Evolutionary conservation across 2,329 filamentous ascomycete species (phyloP).

Genomic region (Dactylella cylindrospora): DNA sequence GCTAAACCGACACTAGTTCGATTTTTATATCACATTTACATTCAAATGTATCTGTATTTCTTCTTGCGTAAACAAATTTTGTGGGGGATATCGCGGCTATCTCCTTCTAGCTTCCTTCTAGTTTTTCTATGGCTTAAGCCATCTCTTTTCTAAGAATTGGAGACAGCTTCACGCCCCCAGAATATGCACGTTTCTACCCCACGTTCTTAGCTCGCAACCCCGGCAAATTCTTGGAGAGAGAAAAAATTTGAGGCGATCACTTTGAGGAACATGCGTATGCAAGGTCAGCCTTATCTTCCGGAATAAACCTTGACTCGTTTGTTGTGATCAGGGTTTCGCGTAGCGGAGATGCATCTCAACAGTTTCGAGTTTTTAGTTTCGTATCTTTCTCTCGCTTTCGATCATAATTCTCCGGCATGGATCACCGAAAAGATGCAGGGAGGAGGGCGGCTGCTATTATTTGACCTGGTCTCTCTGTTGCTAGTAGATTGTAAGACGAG

Average conservation of each 20-base stretch:
- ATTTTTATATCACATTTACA: slow-evolving; percentile 39
- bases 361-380: neutral
- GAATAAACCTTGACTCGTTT: neutral
- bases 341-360: neutral
- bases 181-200: slow-evolving; percentile 11
- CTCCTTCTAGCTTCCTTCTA: neutral
- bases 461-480: slow-evolving; percentile 84
- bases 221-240: slow-evolving; percentile 31
- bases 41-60: neutral
- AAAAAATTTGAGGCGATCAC: slow-evolving; percentile 44
- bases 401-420: slow-evolving; percentile 17
- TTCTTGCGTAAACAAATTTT: slow-evolving; percentile 23
- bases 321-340: slow-evolving; percentile 7
- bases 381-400: neutral
- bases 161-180: no score
- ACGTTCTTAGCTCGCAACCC: slow-evolving; percentile 11
- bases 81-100: slow-evolving; percentile 17
- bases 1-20: slow-evolving; percentile 6
- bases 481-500: slow-evolving; percentile 89
- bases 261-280: slow-evolving; percentile 30
- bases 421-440: slow-evolving; percentile 37
- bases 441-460: slow-evolving; percentile 86
- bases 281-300: slow-evolving; percentile 42
- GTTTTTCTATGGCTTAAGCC: slow-evolving; percentile 1
- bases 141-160: slow-evolving; percentile 3